These are phyloP conservation scores for Claviceps africana DNA, from an alignment of 2,329 filamentous ascomycete genomes.

Conservation along the genomic window DNA sequence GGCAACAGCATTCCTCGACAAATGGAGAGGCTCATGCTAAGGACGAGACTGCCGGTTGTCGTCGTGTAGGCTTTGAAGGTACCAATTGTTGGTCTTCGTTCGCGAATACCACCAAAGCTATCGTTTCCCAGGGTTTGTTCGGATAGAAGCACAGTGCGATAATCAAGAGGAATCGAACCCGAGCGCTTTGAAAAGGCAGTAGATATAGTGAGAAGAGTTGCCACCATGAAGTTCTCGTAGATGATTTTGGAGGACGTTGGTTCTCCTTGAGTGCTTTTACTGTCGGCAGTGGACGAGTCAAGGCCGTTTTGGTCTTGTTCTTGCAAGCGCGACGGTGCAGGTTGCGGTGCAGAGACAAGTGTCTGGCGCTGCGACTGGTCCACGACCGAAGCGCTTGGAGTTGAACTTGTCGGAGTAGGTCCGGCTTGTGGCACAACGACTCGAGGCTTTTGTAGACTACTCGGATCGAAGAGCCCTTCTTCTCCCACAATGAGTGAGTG, in stretches of 20 bases:
- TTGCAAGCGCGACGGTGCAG: conserved; percentile 3
- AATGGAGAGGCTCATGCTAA: conserved; percentile 33
- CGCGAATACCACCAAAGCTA: conserved; percentile 9
- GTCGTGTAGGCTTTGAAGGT: conserved; percentile 42
- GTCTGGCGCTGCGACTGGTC: conserved; percentile 21
- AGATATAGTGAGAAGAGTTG: conserved; percentile 36
- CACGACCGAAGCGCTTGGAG: conserved; percentile 25
- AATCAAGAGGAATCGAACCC: conserved; percentile 38
- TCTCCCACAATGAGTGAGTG: conserved; percentile 31
- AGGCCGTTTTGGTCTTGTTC: conserved; percentile 15
- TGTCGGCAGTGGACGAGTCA: conserved; percentile 15
- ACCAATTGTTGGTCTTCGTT: conserved; percentile 24
- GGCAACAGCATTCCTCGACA: conserved; percentile 33
- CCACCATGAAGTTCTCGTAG: conserved; percentile 40
- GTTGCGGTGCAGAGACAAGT: conserved; percentile 6
- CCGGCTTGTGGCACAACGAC: conserved; percentile 23
- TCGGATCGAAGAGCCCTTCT: conserved; percentile 37
- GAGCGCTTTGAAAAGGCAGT: conserved; percentile 33
- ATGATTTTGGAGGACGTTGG: conserved; percentile 24
- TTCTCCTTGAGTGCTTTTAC: conserved; percentile 7
- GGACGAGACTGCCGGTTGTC: conserved; percentile 38
- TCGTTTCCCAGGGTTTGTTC: conserved; percentile 8
- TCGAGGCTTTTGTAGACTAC: conserved; percentile 31
- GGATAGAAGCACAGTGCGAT: conserved; percentile 36
- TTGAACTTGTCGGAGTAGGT: conserved; percentile 33